Evolutionary conservation across 305 asterid species (phyloP), one percentile per base, ranked within the genome.

Genomic region (Caryopteris hybrid): DNA sequence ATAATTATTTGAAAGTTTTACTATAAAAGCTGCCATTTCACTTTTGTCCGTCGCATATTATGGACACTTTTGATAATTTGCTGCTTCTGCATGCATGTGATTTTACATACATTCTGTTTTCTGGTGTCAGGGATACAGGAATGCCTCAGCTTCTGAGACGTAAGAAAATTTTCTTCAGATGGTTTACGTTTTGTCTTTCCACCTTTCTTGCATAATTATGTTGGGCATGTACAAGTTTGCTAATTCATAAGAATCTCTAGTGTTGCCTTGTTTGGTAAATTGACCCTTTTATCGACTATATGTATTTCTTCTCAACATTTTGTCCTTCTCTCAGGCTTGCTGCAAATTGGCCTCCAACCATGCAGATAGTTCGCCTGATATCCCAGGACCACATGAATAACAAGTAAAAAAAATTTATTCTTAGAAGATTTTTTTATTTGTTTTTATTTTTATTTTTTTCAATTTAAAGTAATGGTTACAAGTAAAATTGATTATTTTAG

Each of bases 361-460:
- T 94, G 98, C 99, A 94, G 82, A 94, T 89, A 48, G 98, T 94
- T 64, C 96, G 99, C 59, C 85, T 94, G 58, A 91, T 94, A 78
- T 94, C 99, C 72, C 99, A 94, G 80, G 99, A 91, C 79, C 98
- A 91, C 85, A 91, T 94, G 99, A 94, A 87, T 78, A 94, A 89
- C 93, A 91, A 94, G 99, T 94, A 94, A 77, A 72, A 29, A 1
- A 25, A 25, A 22, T 58, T n/a, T n/a, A 75, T 56, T 34, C 55
- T 71, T 48, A 8, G 57, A 36, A 43, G 67, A 64, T 25, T 25
- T 25, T 25, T 1, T 25, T 25, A 25, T 1, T 4, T 25, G 2
- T 4, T 25, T 25, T 25, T 4, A 1, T 25, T 25, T 25, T 25
- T 25, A 2, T 4, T 4, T 57, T 45, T 38, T 64, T 58, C 66